phyloP scores from a whole-genome alignment of 2,329 filamentous ascomycete genomes.

The Diaporthe velutina region DNA sequence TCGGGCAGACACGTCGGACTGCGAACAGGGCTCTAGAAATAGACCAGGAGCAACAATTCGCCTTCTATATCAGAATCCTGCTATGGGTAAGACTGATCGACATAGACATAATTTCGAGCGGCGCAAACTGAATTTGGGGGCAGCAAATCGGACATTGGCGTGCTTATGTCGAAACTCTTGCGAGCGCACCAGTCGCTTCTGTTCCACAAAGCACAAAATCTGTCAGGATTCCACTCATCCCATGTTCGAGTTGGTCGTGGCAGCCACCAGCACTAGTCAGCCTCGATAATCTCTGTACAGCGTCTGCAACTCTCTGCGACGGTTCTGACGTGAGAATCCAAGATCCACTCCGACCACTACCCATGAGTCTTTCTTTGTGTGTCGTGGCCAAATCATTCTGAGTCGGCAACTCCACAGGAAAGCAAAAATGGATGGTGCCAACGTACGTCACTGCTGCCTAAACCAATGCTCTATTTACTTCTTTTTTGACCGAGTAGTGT shows the following conservation, averaged over 20 bases:
- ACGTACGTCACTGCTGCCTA: neutral
- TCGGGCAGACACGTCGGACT: neutral
- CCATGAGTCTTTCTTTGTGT: neutral
- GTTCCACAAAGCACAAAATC: neutral
- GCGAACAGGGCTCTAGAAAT: neutral
- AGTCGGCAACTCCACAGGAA: neutral
- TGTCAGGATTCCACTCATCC: conserved; percentile 4
- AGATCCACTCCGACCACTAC: conserved; percentile 2
- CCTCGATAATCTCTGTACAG: neutral
- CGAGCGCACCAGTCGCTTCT: neutral
- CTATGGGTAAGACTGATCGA: neutral
- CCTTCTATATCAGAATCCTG: neutral
- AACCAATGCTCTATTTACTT: neutral
- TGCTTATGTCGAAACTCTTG: neutral
- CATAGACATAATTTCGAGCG: neutral
- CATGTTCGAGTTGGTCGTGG: neutral
- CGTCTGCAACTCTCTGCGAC: neutral
- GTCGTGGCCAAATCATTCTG: neutral
- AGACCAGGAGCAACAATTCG: neutral
- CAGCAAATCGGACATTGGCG: neutral
- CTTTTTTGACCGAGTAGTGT: neutral
- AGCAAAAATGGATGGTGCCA: neutral
- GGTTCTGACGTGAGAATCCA: neutral
- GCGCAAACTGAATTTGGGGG: neutral
- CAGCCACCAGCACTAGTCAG: neutral